Percentiles rank a stretch among this genome's conserved stretches.
phyloP scores from a whole-genome alignment of 75 land plant species.

The Chamaecyparis obtusa region DNA sequence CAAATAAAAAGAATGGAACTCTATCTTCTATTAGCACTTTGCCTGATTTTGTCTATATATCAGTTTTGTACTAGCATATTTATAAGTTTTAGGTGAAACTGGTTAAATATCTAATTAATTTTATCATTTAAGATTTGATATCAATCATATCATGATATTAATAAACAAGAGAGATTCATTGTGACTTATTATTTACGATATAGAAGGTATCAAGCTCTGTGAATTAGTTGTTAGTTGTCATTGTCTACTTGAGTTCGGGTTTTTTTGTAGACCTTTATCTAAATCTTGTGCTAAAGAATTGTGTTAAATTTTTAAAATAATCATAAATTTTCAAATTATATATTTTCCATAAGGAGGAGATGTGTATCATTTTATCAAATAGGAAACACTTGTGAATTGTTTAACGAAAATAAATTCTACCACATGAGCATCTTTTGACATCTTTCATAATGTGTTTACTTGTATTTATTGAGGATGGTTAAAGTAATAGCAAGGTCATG shows the following conservation, averaged over 20 bases:
- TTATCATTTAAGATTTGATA: background rate
- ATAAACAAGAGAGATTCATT: background rate
- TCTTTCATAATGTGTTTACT: background rate
- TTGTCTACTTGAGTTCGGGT: background rate
- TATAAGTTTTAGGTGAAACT: background rate
- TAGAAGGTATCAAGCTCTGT: background rate
- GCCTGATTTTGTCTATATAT: background rate
- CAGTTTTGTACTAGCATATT: background rate
- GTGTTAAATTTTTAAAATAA: background rate
- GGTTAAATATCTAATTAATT: background rate
- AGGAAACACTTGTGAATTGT: background rate
- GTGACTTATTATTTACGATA: background rate
- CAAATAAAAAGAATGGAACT: background rate
- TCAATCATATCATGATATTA: background rate
- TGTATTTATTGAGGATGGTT: background rate
- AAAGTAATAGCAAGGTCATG: background rate
- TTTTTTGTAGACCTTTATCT: background rate
- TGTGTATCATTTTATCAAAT: background rate
- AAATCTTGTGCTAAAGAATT: background rate
- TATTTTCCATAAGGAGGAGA: background rate
- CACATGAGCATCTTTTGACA: background rate
- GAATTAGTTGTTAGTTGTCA: background rate
- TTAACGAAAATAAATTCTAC: background rate
- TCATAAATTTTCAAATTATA: background rate
- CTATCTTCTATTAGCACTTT: background rate